Evolutionary conservation across 1,284 basidiomycete genomes (phyloP).

Genomic region (Microbotryomycetes sp.): DNA sequence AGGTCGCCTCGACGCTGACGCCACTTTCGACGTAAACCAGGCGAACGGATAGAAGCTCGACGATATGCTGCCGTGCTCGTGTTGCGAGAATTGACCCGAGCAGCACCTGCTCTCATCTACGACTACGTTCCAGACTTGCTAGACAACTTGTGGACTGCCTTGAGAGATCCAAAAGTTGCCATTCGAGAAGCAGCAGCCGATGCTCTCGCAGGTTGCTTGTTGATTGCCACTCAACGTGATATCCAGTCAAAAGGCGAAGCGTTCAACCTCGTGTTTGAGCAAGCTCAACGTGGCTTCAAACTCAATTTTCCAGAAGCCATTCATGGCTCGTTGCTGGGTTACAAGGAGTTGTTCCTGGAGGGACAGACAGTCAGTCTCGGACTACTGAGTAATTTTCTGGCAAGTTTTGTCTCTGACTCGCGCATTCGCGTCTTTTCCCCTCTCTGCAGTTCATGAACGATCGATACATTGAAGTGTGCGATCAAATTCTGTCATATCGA

Average conservation of each 20-base stretch:
- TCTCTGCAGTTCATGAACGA: slow-evolving; percentile 28
- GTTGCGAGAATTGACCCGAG: slow-evolving; percentile 79
- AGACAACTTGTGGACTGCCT: slow-evolving; percentile 80
- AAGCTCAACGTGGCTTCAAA: slow-evolving; percentile 80
- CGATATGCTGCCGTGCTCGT: slow-evolving; percentile 81
- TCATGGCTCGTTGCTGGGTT: slow-evolving; percentile 87
- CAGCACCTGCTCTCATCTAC: slow-evolving; percentile 69
- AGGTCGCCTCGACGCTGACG: neutral
- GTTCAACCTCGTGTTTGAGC: slow-evolving; percentile 72
- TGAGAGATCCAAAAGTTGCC: slow-evolving; percentile 60
- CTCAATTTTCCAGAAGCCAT: slow-evolving; percentile 71
- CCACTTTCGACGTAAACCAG: slow-evolving; percentile 4
- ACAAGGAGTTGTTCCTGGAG: slow-evolving; percentile 83
- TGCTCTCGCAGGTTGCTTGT: slow-evolving; percentile 76
- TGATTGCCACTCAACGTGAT: slow-evolving; percentile 41
- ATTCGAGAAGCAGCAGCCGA: slow-evolving; percentile 85
- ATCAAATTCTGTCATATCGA: slow-evolving; percentile 82
- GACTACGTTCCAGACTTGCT: slow-evolving; percentile 78
- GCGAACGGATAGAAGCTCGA: slow-evolving; percentile 52
- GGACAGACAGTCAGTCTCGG: slow-evolving; percentile 69
- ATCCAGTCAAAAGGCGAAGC: slow-evolving; percentile 45
- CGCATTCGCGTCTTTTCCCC: neutral
- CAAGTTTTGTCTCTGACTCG: neutral
- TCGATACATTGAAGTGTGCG: slow-evolving; percentile 52
- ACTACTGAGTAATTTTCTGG: neutral